Percentiles rank a stretch among this genome's conserved stretches.
Evolutionary conservation across 805 yeast species (phyloP).

Genomic region (Metschnikowia colocasiae): DNA sequence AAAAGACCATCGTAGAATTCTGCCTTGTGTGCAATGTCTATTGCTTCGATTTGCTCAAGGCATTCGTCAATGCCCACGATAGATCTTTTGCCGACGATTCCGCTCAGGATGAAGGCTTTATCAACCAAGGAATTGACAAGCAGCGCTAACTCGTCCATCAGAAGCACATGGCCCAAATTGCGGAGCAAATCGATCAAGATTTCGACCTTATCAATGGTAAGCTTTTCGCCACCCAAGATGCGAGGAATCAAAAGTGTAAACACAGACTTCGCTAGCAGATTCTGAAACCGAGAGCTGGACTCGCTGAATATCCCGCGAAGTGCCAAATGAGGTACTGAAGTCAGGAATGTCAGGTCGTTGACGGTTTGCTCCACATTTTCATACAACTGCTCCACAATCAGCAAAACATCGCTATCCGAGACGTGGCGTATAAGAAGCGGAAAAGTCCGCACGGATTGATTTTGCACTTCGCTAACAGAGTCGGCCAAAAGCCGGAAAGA

Average conservation of each 20-base stretch:
- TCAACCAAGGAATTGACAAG: constrained; percentile 29
- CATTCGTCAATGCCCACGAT: constrained; percentile 43
- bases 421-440: constrained; percentile 43
- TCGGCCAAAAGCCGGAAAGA: constrained; percentile 51
- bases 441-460: constrained; percentile 63
- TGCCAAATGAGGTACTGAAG: constrained; percentile 53
- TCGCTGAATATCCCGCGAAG: constrained; percentile 40
- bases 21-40: constrained; percentile 5
- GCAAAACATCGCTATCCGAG: constrained; percentile 26
- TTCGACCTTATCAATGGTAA: constrained; percentile 58
- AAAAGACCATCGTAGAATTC: constrained; percentile 12
- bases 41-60: constrained; percentile 10
- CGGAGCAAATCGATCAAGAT: constrained; percentile 54
- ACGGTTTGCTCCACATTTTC: constrained; percentile 16
- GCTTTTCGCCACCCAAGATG: constrained; percentile 23
- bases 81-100: constrained; percentile 48
- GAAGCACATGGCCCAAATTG: constrained; percentile 43
- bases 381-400: constrained; percentile 30
- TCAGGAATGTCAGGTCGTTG: constrained; percentile 32
- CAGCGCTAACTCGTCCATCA: constrained; percentile 31
- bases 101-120: constrained; percentile 37
- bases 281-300: constrained; percentile 25
- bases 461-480: constrained; percentile 67
- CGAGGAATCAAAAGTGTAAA: constrained; percentile 39
- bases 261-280: constrained; percentile 26